Evolutionary conservation across 768 basidiomycete genomes (phyloP), one percentile per base, ranked within the genome.

Genomic region (Leucosporidium scottii): DNA sequence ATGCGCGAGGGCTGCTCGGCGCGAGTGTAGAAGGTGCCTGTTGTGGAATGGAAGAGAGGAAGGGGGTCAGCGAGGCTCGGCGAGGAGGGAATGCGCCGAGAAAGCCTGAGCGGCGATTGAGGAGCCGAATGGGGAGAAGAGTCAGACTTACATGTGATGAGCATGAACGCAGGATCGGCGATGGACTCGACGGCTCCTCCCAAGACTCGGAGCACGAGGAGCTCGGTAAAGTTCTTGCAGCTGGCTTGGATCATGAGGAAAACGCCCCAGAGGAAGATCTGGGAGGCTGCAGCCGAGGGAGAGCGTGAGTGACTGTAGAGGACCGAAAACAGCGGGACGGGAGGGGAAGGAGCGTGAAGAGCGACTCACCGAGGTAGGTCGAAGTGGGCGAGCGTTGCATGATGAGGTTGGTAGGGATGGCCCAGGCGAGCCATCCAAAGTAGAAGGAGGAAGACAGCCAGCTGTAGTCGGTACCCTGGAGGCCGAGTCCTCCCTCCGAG

Each of bases 391-490:
- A 58, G 8, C 56, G 47, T 31, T 73, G 71, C 10, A 73, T 31
- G 28, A 73, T 17, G 23, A 69, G 57, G 62, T 73, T 73, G 3
- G 57, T 57, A 3, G 71, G 71, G 25, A 73, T 58, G 6, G 67
- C 67, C 67, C 67, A 66, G n/a, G 21, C 21, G 18, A 60, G 50
- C 65, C 71, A 69, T 10, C 68, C 71, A 28, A 73, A 67, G 71
- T 73, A 68, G 61, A 66, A 68, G 25, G 30, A 23, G 21, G 28
- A 30, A 9, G 58, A 59, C 3, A 69, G 62, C 50, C 65, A 66
- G 7, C 62, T 64, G 55, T 67, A 72, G 27, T 17, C n/a, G 36
- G 62, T 55, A 2, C 51, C 55, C 9, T 64, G 28, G 3, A 57
- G 62, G 20, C 25, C 30, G 6, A 64, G 55, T 5, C 39, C 39